phyloP scores from a whole-genome alignment of 2,329 filamentous ascomycete genomes.

The Fusarium continuum region DNA sequence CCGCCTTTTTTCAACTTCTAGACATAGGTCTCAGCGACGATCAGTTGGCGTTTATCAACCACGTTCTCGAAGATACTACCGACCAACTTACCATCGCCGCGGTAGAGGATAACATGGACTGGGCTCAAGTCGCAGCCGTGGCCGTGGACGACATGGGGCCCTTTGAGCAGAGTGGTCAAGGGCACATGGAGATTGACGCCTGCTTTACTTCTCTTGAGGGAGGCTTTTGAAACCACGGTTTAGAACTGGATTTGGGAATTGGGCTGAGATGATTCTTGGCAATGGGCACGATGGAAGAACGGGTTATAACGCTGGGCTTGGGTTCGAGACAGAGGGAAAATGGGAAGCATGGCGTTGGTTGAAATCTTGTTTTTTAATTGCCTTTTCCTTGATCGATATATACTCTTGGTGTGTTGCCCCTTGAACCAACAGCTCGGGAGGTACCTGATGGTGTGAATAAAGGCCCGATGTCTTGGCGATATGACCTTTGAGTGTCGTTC shows the following conservation, averaged over 20 bases:
- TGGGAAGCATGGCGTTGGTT: neutral
- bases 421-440: constrained; percentile 15
- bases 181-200: neutral
- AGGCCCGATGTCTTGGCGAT: too few relatives aligned
- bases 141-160: neutral
- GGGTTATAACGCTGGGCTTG: neutral
- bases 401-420: neutral
- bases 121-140: neutral
- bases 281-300: neutral
- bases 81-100: neutral
- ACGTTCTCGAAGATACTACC: neutral
- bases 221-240: neutral
- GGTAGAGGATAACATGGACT: neutral
- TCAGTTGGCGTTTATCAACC: neutral
- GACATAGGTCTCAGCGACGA: neutral
- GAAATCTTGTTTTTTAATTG: neutral
- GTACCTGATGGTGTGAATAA: too few relatives aligned
- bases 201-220: neutral
- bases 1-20: neutral
- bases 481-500: too few relatives aligned
- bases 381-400: neutral
- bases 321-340: neutral
- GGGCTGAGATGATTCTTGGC: neutral
- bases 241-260: neutral
- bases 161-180: neutral